These are phyloP conservation scores for Dictyostelium citrinum DNA, from an alignment of 78 protist genomes.

Conservation along the genomic window DNA sequence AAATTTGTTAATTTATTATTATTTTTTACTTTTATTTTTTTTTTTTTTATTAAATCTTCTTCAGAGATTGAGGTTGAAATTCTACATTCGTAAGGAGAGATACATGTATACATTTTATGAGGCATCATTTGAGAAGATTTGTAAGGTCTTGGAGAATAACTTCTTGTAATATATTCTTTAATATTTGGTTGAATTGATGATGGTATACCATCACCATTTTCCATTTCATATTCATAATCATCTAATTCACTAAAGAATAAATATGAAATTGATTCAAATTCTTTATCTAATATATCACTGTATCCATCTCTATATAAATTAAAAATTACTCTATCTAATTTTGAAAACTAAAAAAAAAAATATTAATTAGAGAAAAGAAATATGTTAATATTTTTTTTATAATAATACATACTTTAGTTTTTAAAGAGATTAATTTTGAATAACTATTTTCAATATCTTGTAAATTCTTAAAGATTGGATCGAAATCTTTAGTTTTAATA, in stretches of 20 bases:
- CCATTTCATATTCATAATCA: not conserved
- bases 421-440: constrained; percentile 52
- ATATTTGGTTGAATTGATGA: constrained; percentile 28
- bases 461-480: constrained; percentile 35
- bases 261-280: constrained; percentile 8
- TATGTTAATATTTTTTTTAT: not conserved
- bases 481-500: constrained; percentile 37
- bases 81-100: constrained; percentile 61
- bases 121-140: constrained; percentile 60
- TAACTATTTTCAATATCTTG: constrained; percentile 54
- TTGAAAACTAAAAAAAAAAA: constrained; percentile 15
- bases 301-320: constrained; percentile 33
- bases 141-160: constrained; percentile 75
- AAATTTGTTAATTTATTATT: not conserved
- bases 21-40: not conserved
- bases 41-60: constrained; percentile 25
- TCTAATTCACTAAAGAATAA: constrained; percentile 22
- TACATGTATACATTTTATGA: constrained; percentile 60
- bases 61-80: constrained; percentile 56
- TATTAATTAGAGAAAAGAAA: not conserved
- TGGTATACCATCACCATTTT: constrained; percentile 17
- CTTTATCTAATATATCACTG: constrained; percentile 42
- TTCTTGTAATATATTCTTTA: constrained; percentile 60
- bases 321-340: constrained; percentile 51
- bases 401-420: constrained; percentile 18